A percentile compares a stretch with the other conserved stretches of the same genome.
phyloP scores from a whole-genome alignment of 106 monocot species.

The Chionographis japonica region DNA sequence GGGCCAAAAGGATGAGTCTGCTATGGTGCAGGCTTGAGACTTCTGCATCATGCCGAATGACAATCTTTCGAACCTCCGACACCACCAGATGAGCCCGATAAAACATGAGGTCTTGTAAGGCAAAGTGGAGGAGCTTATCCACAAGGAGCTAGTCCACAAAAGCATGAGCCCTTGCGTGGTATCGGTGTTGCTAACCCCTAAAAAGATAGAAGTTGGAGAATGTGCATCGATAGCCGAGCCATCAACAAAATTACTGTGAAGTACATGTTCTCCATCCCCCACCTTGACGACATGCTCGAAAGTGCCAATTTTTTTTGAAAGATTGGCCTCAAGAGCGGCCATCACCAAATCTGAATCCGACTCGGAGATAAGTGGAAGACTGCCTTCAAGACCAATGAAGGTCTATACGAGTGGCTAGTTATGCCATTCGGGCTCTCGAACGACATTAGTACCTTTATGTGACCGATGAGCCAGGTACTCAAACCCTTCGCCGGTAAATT shows the following conservation, averaged over 20 bases:
- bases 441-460: neutral
- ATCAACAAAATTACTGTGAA: conserved; percentile 2
- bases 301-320: neutral
- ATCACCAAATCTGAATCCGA: too few relatives aligned
- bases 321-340: neutral
- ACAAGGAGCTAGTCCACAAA: neutral
- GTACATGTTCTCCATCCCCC: neutral
- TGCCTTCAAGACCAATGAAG: too few relatives aligned
- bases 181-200: too few relatives aligned
- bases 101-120: neutral
- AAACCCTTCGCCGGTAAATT: neutral
- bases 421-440: too few relatives aligned
- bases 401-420: too few relatives aligned
- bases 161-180: neutral
- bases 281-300: conserved; percentile 2
- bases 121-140: neutral
- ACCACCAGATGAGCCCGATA: neutral
- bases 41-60: too few relatives aligned
- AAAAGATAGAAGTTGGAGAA: neutral
- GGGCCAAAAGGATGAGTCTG: too few relatives aligned
- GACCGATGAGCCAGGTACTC: neutral
- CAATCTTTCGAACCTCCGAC: too few relatives aligned
- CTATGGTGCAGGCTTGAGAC: too few relatives aligned
- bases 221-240: neutral
- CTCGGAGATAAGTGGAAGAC: too few relatives aligned